These are phyloP conservation scores for Saturnispora galanensis DNA, from an alignment of 805 yeast species.

Conservation along the genomic window DNA sequence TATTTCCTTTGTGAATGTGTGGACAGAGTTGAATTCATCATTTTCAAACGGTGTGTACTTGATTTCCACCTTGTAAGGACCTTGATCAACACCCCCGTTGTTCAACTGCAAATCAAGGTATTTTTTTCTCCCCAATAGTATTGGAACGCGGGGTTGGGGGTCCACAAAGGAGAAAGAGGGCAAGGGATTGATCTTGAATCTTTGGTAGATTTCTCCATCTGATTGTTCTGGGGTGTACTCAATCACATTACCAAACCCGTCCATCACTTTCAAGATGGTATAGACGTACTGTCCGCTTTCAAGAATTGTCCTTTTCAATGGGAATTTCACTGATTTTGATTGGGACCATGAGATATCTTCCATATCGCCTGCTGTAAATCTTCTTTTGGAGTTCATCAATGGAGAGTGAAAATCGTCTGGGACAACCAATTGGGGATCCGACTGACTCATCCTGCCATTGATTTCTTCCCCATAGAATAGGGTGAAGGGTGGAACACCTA, in stretches of 20 bases:
- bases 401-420: slow-evolving; percentile 47
- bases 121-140: slow-evolving; percentile 26
- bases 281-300: slow-evolving; percentile 47
- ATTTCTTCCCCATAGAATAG: slow-evolving; percentile 43
- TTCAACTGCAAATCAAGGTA: slow-evolving; percentile 21
- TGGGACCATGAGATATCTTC: slow-evolving; percentile 31
- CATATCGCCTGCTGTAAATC: slow-evolving; percentile 22
- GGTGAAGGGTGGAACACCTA: slow-evolving; percentile 74
- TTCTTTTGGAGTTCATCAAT: slow-evolving; percentile 25
- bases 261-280: slow-evolving; percentile 47
- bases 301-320: slow-evolving; percentile 19
- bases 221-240: slow-evolving; percentile 30
- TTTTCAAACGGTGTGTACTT: slow-evolving; percentile 24
- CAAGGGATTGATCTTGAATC: slow-evolving; percentile 44
- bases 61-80: slow-evolving; percentile 36
- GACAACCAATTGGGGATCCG: slow-evolving; percentile 23
- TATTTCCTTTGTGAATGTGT: slow-evolving; percentile 19
- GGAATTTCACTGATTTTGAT: slow-evolving; percentile 19
- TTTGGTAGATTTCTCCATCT: slow-evolving; percentile 32
- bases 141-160: slow-evolving; percentile 19
- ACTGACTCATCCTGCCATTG: slow-evolving; percentile 22
- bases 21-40: slow-evolving; percentile 4
- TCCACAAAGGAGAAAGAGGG: slow-evolving; percentile 44
- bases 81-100: slow-evolving; percentile 28
- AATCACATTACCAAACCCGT: slow-evolving; percentile 56